Evolutionary conservation across 306 rosid genomes (phyloP), one percentile per base, ranked within the genome.

Genomic region (Citrullus mucosospermus): DNA sequence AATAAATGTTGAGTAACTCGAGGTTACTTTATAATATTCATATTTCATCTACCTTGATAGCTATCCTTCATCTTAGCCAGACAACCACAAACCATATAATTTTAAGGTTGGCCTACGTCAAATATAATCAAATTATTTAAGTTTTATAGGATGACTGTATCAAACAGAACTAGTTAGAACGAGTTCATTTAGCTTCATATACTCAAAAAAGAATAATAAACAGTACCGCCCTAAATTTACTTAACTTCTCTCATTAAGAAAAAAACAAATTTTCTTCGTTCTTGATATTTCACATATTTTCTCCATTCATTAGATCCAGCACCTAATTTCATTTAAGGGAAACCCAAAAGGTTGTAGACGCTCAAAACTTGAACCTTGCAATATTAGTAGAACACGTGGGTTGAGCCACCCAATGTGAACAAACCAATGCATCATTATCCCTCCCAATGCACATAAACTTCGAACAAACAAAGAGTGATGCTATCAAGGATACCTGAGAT

Each of bases 401-500:
- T n/a, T 67, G 54, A 20, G 54, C 34, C 75, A 68, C 34, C 32
- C 34, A 43, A 43, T 43, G 43, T 20, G 55, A 68, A 68, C n/a
- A 68, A 22, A 22, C 48, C 11, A 43, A 46, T 68, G 18, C 34
- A 68, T 10, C 62, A 53, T 53, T 73, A 32, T 44, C 75, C 75
- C 22, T 63, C 8, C 55, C 75, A 69, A 44, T 28, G 77, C 8
- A 46, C 39, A 32, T 50, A 73, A 53, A 73, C 59, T 30, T 28
- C 55, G 32, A 5, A 73, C 32, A 36, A 73, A 73, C 62, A 73
- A 51, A 30, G 32, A 9, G 28, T 32, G 44, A 53, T 51, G 78
- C 28, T 17, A 53, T 25, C 22, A 2, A 15, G 50, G 66, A 1
- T 88, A 95, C 98, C 97, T 88, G 96, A 81, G 97, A 95, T 82